Conservation (phyloP, 768 basidiomycete genomes). For the Tulasnella sp. region DNA sequence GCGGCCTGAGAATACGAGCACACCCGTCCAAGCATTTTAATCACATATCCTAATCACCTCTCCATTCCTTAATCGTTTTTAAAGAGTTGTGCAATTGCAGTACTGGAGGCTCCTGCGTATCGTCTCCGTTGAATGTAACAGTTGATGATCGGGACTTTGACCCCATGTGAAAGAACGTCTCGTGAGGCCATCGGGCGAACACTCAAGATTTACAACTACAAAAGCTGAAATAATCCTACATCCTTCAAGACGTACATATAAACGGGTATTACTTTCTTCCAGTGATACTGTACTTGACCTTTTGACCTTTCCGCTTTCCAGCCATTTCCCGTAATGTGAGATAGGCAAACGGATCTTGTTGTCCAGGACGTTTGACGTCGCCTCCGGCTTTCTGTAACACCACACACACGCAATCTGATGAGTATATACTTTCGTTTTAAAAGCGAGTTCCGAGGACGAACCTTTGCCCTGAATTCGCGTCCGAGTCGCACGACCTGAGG, state of each 20-base stretch:
- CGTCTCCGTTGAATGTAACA: background rate
- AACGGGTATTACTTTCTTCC: too few relatives aligned
- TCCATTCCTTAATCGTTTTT: too few relatives aligned
- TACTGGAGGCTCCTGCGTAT: background rate
- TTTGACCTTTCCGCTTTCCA: slow-evolving; percentile 43
- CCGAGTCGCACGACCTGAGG: slow-evolving; percentile 45
- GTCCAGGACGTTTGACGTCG: slow-evolving; percentile 73
- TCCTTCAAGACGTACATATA: too few relatives aligned
- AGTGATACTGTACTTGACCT: slow-evolving; percentile 19
- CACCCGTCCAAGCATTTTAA: background rate
- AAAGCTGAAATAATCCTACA: too few relatives aligned
- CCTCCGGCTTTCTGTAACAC: slow-evolving; percentile 74
- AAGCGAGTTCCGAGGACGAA: slow-evolving; percentile 29
- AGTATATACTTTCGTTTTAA: background rate
- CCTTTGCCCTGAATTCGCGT: slow-evolving; percentile 93
- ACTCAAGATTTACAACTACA: too few relatives aligned
- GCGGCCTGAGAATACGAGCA: too few relatives aligned
- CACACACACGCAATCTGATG: slow-evolving; percentile 12
- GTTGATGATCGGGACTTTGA: background rate
- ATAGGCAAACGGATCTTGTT: slow-evolving; percentile 89
- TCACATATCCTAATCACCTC: too few relatives aligned
- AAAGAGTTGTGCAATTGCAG: too few relatives aligned
- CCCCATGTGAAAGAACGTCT: too few relatives aligned
- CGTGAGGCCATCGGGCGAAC: too few relatives aligned
- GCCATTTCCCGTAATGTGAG: slow-evolving; percentile 58